Evolutionary conservation across 148 eudicot genomes (phyloP), one percentile per base, ranked within the genome.

Genomic region (Rhododendron williamsianum): DNA sequence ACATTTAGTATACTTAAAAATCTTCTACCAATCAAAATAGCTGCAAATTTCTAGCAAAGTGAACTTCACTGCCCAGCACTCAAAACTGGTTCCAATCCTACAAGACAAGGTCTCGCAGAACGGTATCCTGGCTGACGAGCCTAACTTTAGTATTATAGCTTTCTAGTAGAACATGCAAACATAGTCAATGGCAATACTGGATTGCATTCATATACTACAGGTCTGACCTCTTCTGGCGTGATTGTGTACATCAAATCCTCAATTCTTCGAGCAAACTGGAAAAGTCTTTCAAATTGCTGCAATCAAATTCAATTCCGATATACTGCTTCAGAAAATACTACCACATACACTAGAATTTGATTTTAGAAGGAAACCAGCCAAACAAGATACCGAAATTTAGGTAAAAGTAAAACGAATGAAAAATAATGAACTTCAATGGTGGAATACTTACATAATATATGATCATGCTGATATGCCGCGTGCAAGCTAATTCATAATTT

Each of bases 271-370:
- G 93, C 95, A 88, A 95, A 97, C 87, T 92, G 98, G 90, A 97
- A 94, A 87, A 97, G 98, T 43, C 94, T 91, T 86, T 97, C 99
- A 88, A 97, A 97, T 92, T 97, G 98, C 99, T 97, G 89, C 30
- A 65, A 48, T 43, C 46, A 83, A 76, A 85, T 30, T 18, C 3
- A 60, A 67, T 63, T 48, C 81, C 79, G 65, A 83, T 45, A 7
- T 16, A 18, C 67, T 33, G 67, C 58, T 30, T 76, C 18, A 41
- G 82, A 89, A 27, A 9, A 76, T 58, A 43, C n/a, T 27, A 58
- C 6, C 9, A 65, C 21, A 54, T 54, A 54, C 21, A 11, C 25
- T 15, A 33, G 78, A 13, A 46, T 60, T 19, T 12, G 38, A 9
- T 16, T 73, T 51, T 12, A 35, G 7, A 81, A 27, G n/a, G 23